Evolutionary conservation across 106 monocot genomes (phyloP), one percentile per base, ranked within the genome.

Genomic region (Dactylorhiza incarnata): DNA sequence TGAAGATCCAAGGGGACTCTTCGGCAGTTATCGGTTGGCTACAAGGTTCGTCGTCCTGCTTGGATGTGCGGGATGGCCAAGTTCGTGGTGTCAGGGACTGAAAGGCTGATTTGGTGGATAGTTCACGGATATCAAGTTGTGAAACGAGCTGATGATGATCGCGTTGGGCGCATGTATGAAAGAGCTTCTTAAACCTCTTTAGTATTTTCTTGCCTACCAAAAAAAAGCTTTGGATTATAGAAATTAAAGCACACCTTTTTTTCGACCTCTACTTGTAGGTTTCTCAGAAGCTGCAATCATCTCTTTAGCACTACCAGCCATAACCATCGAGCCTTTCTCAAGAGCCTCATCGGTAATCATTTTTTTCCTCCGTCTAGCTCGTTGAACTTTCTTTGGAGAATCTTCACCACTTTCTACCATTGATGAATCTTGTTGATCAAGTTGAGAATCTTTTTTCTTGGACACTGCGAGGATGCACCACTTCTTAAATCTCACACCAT

Each of bases 351-450:
- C 59, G 22, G 74, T 59, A 53, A 74, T 46, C 83, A 85, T 89
- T 82, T 89, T 95, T 86, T 81, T 86, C 20, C 80, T 66, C 45
- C 81, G 78, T 24, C 80, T 89, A 79, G 89, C 45, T 79, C 73
- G 69, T 76, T 73, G 79, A 69, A 68, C 20, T 26, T 73, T 87
- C 37, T 78, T 87, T 2, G 83, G 58, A 63, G 46, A 50, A 72
- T 78, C 76, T 11, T 43, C 75, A 37, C 29, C 67, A 73, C 62
- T 78, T 59, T 87, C 84, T 37, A 62, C 85, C 37, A 19, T 45
- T 49, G 65, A 47, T 43, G 65, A 55, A 58, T 86, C 75, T 70
- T 79, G 74, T 59, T 20, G 11, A 56, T 79, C 83, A 49, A 26
- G 2, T 71, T 73, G 52, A 58, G 71, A n/a, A 73, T 66, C 26